These are phyloP conservation scores for Chlamydomonas incerta DNA, from an alignment of 139 green algal genomes.

Conservation along the genomic window DNA sequence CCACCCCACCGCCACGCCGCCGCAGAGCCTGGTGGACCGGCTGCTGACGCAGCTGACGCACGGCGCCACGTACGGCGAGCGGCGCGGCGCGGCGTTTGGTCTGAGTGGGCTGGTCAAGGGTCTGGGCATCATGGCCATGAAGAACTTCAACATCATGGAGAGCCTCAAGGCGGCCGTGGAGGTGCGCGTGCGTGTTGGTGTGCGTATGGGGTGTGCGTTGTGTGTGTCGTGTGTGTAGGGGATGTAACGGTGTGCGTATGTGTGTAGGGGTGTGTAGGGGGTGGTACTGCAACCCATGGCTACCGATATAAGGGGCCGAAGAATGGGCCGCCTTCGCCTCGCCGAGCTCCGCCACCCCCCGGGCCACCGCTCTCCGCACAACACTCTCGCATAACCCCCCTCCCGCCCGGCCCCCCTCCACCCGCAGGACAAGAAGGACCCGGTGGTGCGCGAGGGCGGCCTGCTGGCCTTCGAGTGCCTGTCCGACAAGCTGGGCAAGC, in stretches of 20 bases:
- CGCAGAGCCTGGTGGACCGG: constrained; percentile 43
- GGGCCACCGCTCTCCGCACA: not conserved
- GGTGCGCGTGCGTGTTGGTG: constrained; percentile 17
- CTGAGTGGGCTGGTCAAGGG: constrained; percentile 94
- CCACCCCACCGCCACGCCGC: not conserved
- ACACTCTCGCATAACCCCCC: not conserved
- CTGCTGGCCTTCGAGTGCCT: constrained; percentile 95
- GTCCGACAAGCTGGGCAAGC: constrained; percentile 90
- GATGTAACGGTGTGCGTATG: too few relatives aligned
- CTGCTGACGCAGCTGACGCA: constrained; percentile 73
- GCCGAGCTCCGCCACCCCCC: too few relatives aligned
- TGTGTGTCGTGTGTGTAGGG: too few relatives aligned
- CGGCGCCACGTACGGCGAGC: constrained; percentile 79
- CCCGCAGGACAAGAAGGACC: constrained; percentile 59
- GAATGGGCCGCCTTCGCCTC: too few relatives aligned
- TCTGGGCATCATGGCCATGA: constrained; percentile 88
- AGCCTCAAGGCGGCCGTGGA: constrained; percentile 83
- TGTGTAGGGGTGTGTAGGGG: too few relatives aligned
- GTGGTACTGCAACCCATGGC: too few relatives aligned
- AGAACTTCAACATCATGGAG: constrained; percentile 91
- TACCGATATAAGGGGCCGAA: too few relatives aligned
- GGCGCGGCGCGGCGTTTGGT: constrained; percentile 92
- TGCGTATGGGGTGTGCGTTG: too few relatives aligned
- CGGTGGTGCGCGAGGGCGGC: constrained; percentile 81
- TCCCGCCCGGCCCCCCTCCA: not conserved